These are phyloP conservation scores for Babesia divergens DNA, from an alignment of 169 alveolate species.

Conservation along the genomic window DNA sequence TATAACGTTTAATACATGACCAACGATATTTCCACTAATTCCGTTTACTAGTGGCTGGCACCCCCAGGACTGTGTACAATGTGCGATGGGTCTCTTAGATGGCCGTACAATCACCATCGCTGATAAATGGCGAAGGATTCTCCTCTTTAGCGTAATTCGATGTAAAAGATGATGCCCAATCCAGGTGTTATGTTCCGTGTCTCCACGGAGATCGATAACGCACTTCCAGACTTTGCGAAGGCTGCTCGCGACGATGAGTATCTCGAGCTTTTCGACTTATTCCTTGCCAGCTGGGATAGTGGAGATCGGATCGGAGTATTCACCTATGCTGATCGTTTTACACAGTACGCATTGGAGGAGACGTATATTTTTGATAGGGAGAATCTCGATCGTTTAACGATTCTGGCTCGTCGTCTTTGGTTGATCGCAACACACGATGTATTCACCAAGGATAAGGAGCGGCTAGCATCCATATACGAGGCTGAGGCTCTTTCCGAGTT, in stretches of 20 bases:
- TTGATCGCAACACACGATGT: slow-evolving; percentile 21
- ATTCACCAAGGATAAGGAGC: neutral
- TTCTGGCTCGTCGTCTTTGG: slow-evolving; percentile 42
- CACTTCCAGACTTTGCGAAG: slow-evolving; percentile 49
- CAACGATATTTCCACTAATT: too few species aligned
- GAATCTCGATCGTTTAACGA: slow-evolving; percentile 10
- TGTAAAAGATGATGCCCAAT: neutral
- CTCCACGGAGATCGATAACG: slow-evolving; percentile 42
- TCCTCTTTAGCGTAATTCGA: too few species aligned
- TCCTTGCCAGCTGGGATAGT: slow-evolving; percentile 16
- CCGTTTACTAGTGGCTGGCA: too few species aligned
- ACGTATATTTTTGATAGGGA: neutral
- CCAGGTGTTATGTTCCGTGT: slow-evolving; percentile 26
- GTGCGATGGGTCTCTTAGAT: too few species aligned
- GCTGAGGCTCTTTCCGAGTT: slow-evolving; percentile 15
- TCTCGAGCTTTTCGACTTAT: slow-evolving; percentile 3
- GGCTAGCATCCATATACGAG: neutral
- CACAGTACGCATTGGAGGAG: slow-evolving; percentile 26
- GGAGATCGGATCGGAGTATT: slow-evolving; percentile 4
- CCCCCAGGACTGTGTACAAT: too few species aligned
- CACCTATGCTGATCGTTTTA: slow-evolving; percentile 26
- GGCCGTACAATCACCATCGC: too few species aligned
- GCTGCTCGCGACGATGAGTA: slow-evolving; percentile 16
- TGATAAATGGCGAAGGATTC: too few species aligned
- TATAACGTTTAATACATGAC: too few species aligned